These are phyloP conservation scores for Fraxinus quadrangulata DNA, from an alignment of 257 asterid species.

Conservation along the genomic window DNA sequence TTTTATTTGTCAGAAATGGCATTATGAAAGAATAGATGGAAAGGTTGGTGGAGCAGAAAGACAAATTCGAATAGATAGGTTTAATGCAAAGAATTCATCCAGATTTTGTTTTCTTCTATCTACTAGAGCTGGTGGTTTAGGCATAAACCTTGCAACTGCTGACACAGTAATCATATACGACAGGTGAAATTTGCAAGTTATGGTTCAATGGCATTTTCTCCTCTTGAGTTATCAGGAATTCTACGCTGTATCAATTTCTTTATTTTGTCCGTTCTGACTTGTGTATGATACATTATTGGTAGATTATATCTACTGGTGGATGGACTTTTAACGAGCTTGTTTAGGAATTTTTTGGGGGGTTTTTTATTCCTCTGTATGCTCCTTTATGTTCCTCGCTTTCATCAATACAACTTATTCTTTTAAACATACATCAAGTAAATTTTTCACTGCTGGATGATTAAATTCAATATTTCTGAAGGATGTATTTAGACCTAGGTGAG, in stretches of 20 bases:
- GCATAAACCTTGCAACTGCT: conserved; percentile 98
- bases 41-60: conserved; percentile 96
- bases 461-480: neutral
- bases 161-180: conserved; percentile 96
- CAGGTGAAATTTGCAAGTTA: conserved; percentile 52
- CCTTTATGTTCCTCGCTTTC: neutral
- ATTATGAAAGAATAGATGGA: conserved; percentile 92
- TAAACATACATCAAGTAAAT: neutral
- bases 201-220: conserved; percentile 9
- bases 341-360: neutral
- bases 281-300: neutral
- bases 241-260: neutral
- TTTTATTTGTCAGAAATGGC: conserved; percentile 72
- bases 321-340: neutral
- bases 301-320: neutral
- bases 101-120: conserved; percentile 97
- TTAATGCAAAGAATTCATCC: conserved; percentile 90
- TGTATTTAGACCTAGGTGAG: neutral
- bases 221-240: conserved; percentile 4
- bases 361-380: neutral
- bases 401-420: too few species aligned
- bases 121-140: conserved; percentile 98
- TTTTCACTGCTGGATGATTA: too few species aligned
- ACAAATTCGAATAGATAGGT: conserved; percentile 94
- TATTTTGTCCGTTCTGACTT: neutral